A percentile compares a stretch with the other conserved stretches of the same genome.
phyloP scores from a whole-genome alignment of 208 protist species.

The Acanthamoeba rhysodes region DNA sequence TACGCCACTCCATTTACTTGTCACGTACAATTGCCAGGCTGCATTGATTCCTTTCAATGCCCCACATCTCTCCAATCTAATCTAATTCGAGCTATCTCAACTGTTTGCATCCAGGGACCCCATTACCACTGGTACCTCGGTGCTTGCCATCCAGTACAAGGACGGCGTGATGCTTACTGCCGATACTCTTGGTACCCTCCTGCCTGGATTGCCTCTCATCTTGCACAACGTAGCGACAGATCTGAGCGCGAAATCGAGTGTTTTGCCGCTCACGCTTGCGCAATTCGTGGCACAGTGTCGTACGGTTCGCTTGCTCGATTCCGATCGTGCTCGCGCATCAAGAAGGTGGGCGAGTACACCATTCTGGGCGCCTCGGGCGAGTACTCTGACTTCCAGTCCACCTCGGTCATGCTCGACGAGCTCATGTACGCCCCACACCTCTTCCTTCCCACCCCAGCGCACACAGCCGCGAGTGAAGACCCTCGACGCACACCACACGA shows the following conservation, averaged over 20 bases:
- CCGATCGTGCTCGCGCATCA: constrained; percentile 94
- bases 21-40: not conserved
- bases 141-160: constrained; percentile 98
- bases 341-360: constrained; percentile 93
- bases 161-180: constrained; percentile 96
- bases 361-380: constrained; percentile 96
- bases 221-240: not conserved
- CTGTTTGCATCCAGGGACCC: constrained; percentile 83
- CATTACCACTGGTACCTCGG: constrained; percentile 97
- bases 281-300: constrained; percentile 88
- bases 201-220: not conserved
- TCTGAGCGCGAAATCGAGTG: no score
- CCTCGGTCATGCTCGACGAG: constrained; percentile 91
- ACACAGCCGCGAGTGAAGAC: not conserved
- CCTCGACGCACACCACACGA: not conserved
- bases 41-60: not conserved
- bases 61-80: not conserved
- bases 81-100: not conserved
- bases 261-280: no score
- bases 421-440: constrained; percentile 76
- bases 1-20: not conserved
- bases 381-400: constrained; percentile 97
- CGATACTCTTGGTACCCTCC: constrained; percentile 94
- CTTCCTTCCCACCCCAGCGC: not conserved
- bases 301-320: constrained; percentile 98